Percentiles rank a stretch among this genome's conserved stretches.
Conservation (phyloP, 1,284 basidiomycete genomes). For the Schizopora paradoxa region DNA sequence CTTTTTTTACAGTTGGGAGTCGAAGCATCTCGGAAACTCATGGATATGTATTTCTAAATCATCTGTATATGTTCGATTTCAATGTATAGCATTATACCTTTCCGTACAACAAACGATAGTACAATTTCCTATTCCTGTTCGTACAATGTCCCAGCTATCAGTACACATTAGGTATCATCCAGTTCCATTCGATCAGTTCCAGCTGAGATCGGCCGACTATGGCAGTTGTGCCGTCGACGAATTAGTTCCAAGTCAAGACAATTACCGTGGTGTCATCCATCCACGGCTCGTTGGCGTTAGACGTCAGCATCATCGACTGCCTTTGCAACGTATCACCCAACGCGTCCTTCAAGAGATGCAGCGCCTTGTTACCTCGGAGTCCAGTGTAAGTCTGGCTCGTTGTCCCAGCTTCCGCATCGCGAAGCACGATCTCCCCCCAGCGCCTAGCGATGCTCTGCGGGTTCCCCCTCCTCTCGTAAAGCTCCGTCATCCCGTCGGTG, state of each 20-base stretch:
- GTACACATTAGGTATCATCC: no score
- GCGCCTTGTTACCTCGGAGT: slow-evolving; percentile 35
- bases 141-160: no score
- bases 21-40: slow-evolving; percentile 67
- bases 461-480: slow-evolving; percentile 52
- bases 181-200: no score
- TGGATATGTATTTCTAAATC: slow-evolving; percentile 58
- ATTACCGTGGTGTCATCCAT: slow-evolving; percentile 65
- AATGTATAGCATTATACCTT: no score
- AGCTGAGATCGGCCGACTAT: no score
- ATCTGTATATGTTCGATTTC: slow-evolving; percentile 1
- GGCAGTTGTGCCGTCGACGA: no score
- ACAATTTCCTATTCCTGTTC: no score
- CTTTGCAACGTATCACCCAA: slow-evolving; percentile 45
- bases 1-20: slow-evolving; percentile 61
- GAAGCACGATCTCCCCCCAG: slow-evolving; percentile 1
- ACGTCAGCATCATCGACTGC: slow-evolving; percentile 50
- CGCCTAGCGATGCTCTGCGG: slow-evolving; percentile 30
- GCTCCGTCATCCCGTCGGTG: slow-evolving; percentile 63
- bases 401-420: slow-evolving; percentile 2
- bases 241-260: slow-evolving; percentile 29
- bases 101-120: no score
- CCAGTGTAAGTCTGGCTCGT: no score
- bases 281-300: slow-evolving; percentile 58
- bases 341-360: slow-evolving; percentile 48